Evolutionary conservation across 2,329 filamentous ascomycete genomes (phyloP), one percentile per base, ranked within the genome.

Genomic region (Microcera coccophila): DNA sequence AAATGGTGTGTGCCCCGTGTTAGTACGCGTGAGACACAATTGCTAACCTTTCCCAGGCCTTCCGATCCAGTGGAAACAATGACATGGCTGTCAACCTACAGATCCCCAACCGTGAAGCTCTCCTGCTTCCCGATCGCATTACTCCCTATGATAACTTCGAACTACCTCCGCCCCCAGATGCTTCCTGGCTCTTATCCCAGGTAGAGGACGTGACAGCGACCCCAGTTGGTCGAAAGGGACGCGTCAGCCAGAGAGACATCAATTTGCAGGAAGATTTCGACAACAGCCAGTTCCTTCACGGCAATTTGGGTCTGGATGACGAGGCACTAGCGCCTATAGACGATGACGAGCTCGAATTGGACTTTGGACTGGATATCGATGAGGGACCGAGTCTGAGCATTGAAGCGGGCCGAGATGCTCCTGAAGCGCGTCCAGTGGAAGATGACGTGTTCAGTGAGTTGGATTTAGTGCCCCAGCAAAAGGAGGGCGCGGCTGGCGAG

Each of bases 31-130:
- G 11, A 24, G 16, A 5, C 20, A 39, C 26, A 15, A n/a, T 36
- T 41, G 35, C 56, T 59, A 73, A 66, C 71, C 43, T 38, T 40
- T 50, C 33, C 2, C 47, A 95, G 91, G 91, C 93, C 32, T 98
- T 97, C 71, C 87, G 90, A 47, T 88, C 91, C 16, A 87, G 82
- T 36, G 91, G 91, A 53, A 96, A 96, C 69, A 94, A 97, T 62
- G 93, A 98, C 67, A 79, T 97, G 57, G 88, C 90, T n/a, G 78
- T 82, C 38, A 88, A 86, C 59, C 75, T 91, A 14, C 84, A 88
- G 58, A 76, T 87, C 50, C 85, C 87, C 21, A 90, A 90, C 57
- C 85, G 90, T 37, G 88, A 90, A 63, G 85, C 89, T 20, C 79
- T 97, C 50, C 87, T 91, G 59, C 78, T 98, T 41, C 90, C 90